Percentiles rank a stretch among this genome's conserved stretches.
Conservation (phyloP, 140 eudicot species). For the Senecio squalidus region DNA sequence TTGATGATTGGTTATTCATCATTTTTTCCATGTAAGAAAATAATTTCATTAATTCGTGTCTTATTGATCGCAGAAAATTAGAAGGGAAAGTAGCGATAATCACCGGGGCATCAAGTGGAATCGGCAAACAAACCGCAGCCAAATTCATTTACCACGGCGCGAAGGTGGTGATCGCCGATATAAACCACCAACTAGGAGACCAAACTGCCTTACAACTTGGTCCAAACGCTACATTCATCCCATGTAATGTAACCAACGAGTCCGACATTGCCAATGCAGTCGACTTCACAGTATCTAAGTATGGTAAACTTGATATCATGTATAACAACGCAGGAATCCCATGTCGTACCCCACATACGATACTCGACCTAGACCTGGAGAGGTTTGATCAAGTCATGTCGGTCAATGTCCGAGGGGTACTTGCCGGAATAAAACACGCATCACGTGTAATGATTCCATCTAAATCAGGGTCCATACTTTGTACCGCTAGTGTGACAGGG, state of each 20-base stretch:
- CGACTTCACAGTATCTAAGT: conserved; percentile 51
- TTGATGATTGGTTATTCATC: no score
- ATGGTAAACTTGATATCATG: conserved; percentile 77
- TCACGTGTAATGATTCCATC: conserved; percentile 78
- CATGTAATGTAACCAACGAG: conserved; percentile 74
- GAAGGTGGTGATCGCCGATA: conserved; percentile 79
- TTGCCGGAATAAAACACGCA: conserved; percentile 79
- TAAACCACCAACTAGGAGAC: conserved; percentile 42
- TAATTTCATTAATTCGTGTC: background rate
- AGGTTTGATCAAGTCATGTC: conserved; percentile 65
- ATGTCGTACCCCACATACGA: conserved; percentile 58
- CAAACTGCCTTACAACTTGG: conserved; percentile 57
- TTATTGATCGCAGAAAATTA: conserved; percentile 39
- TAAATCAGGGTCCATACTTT: conserved; percentile 57
- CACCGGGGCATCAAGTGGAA: conserved; percentile 89
- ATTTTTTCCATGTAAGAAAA: no score
- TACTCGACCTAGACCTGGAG: conserved; percentile 57
- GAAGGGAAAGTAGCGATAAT: conserved; percentile 91
- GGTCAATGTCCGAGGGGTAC: conserved; percentile 61
- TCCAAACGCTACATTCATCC: conserved; percentile 56
- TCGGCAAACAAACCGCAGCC: conserved; percentile 79
- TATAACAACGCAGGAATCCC: conserved; percentile 85
- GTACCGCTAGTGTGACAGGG: conserved; percentile 82
- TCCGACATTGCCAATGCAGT: conserved; percentile 61
- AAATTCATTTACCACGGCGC: conserved; percentile 75